Percentiles rank a stretch among this genome's conserved stretches.
phyloP scores from a whole-genome alignment of 2,329 filamentous ascomycete genomes.

The Pseudogymnoascus sp. region DNA sequence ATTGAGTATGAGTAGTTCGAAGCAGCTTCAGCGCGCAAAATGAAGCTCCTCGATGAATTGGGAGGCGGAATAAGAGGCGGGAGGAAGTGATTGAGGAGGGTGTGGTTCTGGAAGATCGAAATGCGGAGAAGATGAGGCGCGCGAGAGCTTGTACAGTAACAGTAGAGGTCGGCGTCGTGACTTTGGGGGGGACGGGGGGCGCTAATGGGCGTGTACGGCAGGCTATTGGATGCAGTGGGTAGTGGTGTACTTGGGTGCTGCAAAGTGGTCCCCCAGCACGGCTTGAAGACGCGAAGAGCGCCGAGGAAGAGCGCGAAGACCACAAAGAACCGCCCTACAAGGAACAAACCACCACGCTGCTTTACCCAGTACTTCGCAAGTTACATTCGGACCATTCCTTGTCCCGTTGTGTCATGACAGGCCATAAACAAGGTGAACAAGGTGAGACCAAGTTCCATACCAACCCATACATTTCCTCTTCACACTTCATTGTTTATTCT shows the following conservation, averaged over 20 bases:
- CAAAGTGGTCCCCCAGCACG: background rate
- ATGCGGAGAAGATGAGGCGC: slow-evolving; percentile 10
- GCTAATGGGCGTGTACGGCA: background rate
- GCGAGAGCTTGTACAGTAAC: slow-evolving; percentile 4
- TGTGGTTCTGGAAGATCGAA: slow-evolving; percentile 3
- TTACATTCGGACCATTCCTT: background rate
- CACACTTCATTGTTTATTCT: background rate
- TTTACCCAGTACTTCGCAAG: background rate
- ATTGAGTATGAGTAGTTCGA: slow-evolving; percentile 5
- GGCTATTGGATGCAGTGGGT: background rate
- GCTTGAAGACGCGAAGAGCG: background rate
- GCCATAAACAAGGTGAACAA: background rate
- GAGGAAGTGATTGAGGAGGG: background rate
- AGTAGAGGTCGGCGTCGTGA: background rate
- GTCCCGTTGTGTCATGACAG: slow-evolving; percentile 1
- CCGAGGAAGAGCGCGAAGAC: background rate
- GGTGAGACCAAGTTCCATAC: slow-evolving; percentile 5
- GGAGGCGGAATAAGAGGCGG: slow-evolving; percentile 4
- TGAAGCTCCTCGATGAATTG: slow-evolving; percentile 1
- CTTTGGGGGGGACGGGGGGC: background rate
- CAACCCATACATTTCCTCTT: background rate
- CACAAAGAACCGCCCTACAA: background rate
- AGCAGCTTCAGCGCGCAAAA: slow-evolving; percentile 5
- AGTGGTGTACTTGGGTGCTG: background rate
- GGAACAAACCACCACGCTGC: background rate